These are phyloP conservation scores for Mucor irregularis DNA, from an alignment of 371 early-diverging fungal species.

Conservation along the genomic window DNA sequence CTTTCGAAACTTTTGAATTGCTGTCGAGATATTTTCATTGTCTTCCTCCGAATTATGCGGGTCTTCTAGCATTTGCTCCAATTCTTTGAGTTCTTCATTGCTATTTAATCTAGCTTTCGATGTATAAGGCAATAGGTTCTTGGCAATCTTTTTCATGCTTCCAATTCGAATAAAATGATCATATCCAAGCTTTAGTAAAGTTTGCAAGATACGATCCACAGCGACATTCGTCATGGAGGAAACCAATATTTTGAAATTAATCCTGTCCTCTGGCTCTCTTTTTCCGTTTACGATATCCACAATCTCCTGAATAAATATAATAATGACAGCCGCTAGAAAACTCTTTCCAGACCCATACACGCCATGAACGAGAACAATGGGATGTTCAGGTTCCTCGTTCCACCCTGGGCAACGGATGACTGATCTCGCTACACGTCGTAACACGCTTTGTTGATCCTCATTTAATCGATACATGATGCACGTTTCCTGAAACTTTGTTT, in stretches of 20 bases:
- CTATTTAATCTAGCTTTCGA: conserved; percentile 54
- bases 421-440: conserved; percentile 57
- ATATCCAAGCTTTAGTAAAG: conserved; percentile 70
- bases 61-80: conserved; percentile 71
- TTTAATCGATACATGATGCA: conserved; percentile 55
- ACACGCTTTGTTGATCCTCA: conserved; percentile 65
- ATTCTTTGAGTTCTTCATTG: conserved; percentile 68
- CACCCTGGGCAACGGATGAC: conserved; percentile 52
- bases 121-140: conserved; percentile 68
- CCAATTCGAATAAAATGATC: conserved; percentile 85
- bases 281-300: conserved; percentile 43
- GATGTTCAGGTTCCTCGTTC: conserved; percentile 35
- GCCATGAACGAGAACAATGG: conserved; percentile 58
- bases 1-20: conserved; percentile 66
- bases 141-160: conserved; percentile 78
- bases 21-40: conserved; percentile 55
- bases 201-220: conserved; percentile 83
- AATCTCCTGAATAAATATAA: conserved; percentile 70
- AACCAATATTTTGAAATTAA: conserved; percentile 57
- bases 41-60: conserved; percentile 56
- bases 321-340: conserved; percentile 76
- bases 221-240: conserved; percentile 85
- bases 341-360: conserved; percentile 85
- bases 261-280: conserved; percentile 37
- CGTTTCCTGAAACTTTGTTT: conserved; percentile 35